A percentile compares a stretch with the other conserved stretches of the same genome.
These are phyloP conservation scores for Rutstroemia sp. DNA, from an alignment of 2,329 filamentous ascomycete species.

Conservation along the genomic window DNA sequence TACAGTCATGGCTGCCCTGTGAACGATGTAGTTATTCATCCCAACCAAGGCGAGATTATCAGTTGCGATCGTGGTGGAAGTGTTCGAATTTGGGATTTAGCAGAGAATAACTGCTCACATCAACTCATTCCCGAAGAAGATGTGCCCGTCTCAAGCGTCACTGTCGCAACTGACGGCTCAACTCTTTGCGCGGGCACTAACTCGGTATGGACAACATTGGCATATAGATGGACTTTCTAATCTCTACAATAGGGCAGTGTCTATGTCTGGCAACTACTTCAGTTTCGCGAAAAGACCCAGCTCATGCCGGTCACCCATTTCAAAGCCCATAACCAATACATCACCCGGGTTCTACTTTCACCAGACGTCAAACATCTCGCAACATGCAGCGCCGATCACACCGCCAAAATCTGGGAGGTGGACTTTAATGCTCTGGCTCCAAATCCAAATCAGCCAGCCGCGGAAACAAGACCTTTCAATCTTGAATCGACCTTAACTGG, in stretches of 20 bases:
- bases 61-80: conserved; percentile 90
- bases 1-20: conserved; percentile 85
- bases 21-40: conserved; percentile 98
- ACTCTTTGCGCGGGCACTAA: conserved; percentile 93
- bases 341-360: conserved; percentile 65
- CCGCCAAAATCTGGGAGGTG: conserved; percentile 94
- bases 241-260: conserved; percentile 68
- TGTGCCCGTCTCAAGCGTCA: conserved; percentile 87
- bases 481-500: conserved; percentile 63
- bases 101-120: conserved; percentile 94
- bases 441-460: conserved; percentile 22
- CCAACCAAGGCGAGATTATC: conserved; percentile 96
- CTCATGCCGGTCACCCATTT: conserved; percentile 67
- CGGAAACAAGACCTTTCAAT: conserved; percentile 46
- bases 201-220: conserved; percentile 46
- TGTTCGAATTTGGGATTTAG: conserved; percentile 91
- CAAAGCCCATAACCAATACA: conserved; percentile 64
- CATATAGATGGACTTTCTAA: conserved; percentile 2
- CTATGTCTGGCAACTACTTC: conserved; percentile 92
- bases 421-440: conserved; percentile 51
- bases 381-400: conserved; percentile 69
- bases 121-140: conserved; percentile 96
- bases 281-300: conserved; percentile 58
- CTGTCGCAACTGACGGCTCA: conserved; percentile 88
- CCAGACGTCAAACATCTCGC: conserved; percentile 69